These are phyloP conservation scores for Echeveria elegans DNA, from an alignment of 164 flowering plant genomes.

Conservation along the genomic window DNA sequence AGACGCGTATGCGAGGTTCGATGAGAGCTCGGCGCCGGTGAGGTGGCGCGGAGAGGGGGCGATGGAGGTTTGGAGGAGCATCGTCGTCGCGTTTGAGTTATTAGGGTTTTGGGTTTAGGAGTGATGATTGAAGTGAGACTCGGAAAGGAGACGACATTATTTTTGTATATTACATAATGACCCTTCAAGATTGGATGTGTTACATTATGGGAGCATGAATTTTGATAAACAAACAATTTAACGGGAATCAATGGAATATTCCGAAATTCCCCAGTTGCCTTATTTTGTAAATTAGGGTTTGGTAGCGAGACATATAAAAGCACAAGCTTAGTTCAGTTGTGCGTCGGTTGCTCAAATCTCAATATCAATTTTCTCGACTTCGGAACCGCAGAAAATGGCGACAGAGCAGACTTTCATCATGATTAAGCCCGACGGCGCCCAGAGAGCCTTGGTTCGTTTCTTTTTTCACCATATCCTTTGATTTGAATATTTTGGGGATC, in stretches of 20 bases:
- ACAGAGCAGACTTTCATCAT: not conserved
- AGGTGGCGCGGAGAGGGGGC: not conserved
- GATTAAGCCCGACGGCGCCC: not conserved
- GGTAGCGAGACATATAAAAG: not conserved
- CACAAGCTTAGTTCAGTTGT: not conserved
- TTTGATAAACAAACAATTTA: not conserved
- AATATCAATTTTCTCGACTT: not conserved
- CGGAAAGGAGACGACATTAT: not conserved
- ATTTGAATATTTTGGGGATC: not conserved
- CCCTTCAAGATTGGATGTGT: not conserved
- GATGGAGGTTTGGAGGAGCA: not conserved
- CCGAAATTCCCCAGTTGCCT: not conserved
- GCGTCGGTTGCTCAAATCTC: not conserved
- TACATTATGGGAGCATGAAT: not conserved
- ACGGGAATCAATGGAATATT: not conserved
- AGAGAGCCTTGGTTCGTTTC: not conserved
- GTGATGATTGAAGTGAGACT: not conserved
- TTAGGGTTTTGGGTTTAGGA: not conserved
- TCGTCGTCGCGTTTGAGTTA: not conserved
- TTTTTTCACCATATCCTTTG: too few relatives aligned
- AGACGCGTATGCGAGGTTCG: not conserved
- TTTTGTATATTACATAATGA: not conserved
- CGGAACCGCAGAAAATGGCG: not conserved
- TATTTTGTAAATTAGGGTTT: not conserved
- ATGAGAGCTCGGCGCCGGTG: not conserved